These are phyloP conservation scores for Friedmanniomyces endolithicus DNA, from an alignment of 495 filamentous ascomycete genomes.

Conservation along the genomic window DNA sequence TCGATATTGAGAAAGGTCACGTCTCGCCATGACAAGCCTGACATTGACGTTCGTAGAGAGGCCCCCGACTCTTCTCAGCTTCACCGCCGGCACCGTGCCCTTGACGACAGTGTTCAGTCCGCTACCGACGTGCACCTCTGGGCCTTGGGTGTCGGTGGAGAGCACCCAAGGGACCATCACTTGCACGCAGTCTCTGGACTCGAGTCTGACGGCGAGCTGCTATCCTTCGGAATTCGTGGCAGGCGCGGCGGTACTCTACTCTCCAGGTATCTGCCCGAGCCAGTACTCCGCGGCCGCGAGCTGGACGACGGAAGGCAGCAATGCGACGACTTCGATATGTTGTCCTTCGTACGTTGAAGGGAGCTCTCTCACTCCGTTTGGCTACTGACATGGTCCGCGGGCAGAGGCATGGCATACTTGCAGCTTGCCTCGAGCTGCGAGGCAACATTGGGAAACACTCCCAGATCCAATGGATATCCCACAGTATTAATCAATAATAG, in stretches of 20 bases:
- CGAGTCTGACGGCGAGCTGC: neutral
- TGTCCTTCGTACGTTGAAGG: neutral
- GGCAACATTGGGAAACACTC: neutral
- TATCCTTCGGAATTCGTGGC: neutral
- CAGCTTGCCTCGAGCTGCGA: neutral
- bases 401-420: neutral
- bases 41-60: neutral
- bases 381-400: neutral
- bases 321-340: neutral
- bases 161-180: constrained; percentile 1
- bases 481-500: neutral
- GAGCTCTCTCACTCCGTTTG: too few relatives aligned
- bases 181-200: neutral
- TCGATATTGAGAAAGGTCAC: neutral
- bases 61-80: neutral
- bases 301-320: neutral
- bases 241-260: neutral
- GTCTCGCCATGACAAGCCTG: neutral
- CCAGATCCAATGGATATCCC: neutral
- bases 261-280: neutral
- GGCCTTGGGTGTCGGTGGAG: neutral
- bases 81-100: neutral
- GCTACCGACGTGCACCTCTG: neutral
- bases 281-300: neutral
- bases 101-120: neutral